Base-by-base conservation (phyloP, 345 rosid genomes). In the Arabidopsis thaliana region DNA sequence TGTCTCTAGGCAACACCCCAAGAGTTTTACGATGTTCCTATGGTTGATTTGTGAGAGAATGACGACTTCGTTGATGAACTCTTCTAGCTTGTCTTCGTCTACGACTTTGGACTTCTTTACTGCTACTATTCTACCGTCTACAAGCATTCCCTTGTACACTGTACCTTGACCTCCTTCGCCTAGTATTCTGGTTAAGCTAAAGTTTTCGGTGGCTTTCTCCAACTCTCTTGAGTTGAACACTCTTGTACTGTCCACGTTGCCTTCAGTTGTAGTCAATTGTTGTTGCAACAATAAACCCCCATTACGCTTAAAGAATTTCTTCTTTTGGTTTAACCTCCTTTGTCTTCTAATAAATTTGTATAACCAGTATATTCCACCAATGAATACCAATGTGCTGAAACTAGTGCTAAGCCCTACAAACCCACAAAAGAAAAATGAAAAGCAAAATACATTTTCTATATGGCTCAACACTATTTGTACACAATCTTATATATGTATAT, bases 1-100 rank as follows among this genome's bases (percentile, higher is more conserved):
- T 0, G 80, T 85, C 77, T 85, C 89, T 1, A 36, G 38, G 9
- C 38, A 20, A 85, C 85, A 82, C 2, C 87, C 85, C 8, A 85
- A 20, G 5, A 85, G 78, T 42, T 70, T 81, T 4, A 83, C 84
- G 12, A 81, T 83, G 12, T 85, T 78, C 40, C 76, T 62, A 7
- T 79, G 88, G 56, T 85, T 81, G 72, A 85, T 83, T 48, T 81
- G 83, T 0, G 84, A 82, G 0, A 86, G 81, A 6, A 86, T 82
- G 12, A 69, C 33, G 8, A 86, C 81, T 40, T 86, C 86, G 30
- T 84, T 84, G 62, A 86, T 60, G 72, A 84, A 86, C 65, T 79
- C 85, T 59, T 80, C 80, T 5, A 79, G 23, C 66, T 84, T 84
- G 59, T 75, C 79, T 13, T 66, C 61, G 4, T 86, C 82, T 36